Base-by-base conservation (phyloP, 2,329 filamentous ascomycete species). In the Botryotinia calthae region DNA sequence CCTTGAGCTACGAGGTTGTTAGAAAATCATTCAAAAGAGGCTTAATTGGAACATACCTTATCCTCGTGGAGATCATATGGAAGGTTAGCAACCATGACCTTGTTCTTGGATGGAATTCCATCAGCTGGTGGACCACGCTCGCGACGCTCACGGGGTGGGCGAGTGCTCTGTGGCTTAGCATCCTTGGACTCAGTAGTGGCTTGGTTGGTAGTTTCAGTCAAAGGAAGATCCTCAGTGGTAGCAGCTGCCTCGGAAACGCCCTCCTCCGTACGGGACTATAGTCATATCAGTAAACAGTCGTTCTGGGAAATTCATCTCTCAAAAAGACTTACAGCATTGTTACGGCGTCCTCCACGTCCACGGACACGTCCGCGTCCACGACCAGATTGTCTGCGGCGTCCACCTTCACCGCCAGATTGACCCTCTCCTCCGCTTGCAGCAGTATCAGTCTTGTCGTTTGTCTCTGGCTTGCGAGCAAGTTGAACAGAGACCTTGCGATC, bases 21-120 rank as follows among this genome's bases (percentile, higher is more conserved):
- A 73, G 66, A 14, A 54, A 37, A 70, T 22, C 6, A 4, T 72
- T 28, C 34, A 16, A 28, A 7, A 58, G 2, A 25, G 8, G 31
- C n/a, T 56, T 10, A 28, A 25, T 22, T 34, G 16, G 8, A 59
- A 46, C 87, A 78, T 85, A 97, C 95, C 90, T 95, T 97, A 81
- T 98, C 95, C 87, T 99, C 96, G 80, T 92, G 95, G 84, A 98
- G 89, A 86, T 99, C 95, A 82, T 99, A 99, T 70, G 96, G 96
- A 76, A 99, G 90, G 88, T 99, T 99, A 82, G 96, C 96, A 81
- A 99, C 96, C 96, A 99, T 99, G 85, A 99, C 94, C 92, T 99
- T 99, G 85, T 93, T 98, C 91, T 98, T 98, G 85, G 95, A 98
- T 78, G 96, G 92, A 81, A 99, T 93, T 79, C 96, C 96, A 83